phyloP scores from a whole-genome alignment of 176 grass and related monocot genomes.

The Stipa capillata region DNA sequence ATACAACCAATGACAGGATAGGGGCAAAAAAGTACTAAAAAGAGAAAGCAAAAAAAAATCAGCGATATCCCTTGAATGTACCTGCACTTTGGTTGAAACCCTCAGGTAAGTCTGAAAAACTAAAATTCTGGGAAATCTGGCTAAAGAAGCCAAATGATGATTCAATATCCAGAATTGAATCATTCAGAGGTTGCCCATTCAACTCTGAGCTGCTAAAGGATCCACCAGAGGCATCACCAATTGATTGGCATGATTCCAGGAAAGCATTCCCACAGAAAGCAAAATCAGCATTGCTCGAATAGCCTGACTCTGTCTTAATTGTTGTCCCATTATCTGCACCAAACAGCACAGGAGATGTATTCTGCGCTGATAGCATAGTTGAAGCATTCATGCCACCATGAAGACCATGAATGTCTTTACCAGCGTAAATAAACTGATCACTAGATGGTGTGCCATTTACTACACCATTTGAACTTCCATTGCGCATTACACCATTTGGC shows the following conservation, averaged over 20 bases:
- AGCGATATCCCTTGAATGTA: constrained; percentile 17
- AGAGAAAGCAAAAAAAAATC: not conserved
- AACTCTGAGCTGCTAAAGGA: constrained; percentile 91
- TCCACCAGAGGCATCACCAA: constrained; percentile 79
- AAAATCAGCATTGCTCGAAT: constrained; percentile 76
- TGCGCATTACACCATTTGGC: constrained; percentile 49
- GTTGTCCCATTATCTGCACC: constrained; percentile 46
- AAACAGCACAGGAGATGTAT: constrained; percentile 44
- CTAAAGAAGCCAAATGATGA: constrained; percentile 70
- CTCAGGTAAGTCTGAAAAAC: constrained; percentile 80
- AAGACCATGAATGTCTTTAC: constrained; percentile 52
- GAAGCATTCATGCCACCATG: constrained; percentile 34
- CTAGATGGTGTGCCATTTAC: constrained; percentile 48
- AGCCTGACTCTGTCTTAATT: constrained; percentile 78
- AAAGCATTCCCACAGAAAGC: constrained; percentile 66
- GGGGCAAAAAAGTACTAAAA: not conserved
- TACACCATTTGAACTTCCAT: constrained; percentile 44
- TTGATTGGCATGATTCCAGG: constrained; percentile 70
- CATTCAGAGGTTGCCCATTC: constrained; percentile 68
- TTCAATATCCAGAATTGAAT: constrained; percentile 77
- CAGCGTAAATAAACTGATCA: constrained; percentile 50
- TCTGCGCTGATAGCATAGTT: constrained; percentile 42
- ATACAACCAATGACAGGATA: not conserved
- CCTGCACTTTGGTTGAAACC: constrained; percentile 82
- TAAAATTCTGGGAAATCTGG: constrained; percentile 82